Conservation (phyloP, 1,284 basidiomycete genomes). For the Limonomyces culmigenus region DNA sequence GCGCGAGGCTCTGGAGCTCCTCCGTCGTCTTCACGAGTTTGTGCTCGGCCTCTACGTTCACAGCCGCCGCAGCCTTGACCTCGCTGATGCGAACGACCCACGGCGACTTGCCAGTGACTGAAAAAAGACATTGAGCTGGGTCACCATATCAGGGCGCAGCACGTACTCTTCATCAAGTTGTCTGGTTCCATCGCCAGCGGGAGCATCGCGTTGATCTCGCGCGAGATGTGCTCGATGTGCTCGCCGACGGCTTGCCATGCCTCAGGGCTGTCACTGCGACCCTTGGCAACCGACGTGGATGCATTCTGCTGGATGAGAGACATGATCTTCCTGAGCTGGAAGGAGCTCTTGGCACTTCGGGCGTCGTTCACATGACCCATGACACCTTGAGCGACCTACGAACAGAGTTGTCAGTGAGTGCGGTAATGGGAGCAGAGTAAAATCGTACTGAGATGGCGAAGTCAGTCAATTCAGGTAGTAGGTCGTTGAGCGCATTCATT, state of each 20-base stretch:
- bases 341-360: conserved; percentile 55
- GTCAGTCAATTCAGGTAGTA: conserved; percentile 70
- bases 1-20: conserved; percentile 74
- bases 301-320: conserved; percentile 60
- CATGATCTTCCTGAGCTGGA: conserved; percentile 60
- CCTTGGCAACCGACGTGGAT: conserved; percentile 52
- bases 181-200: conserved; percentile 61
- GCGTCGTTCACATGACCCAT: conserved; percentile 67
- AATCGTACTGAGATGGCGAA: conserved; percentile 68
- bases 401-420: neutral
- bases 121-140: conserved; percentile 1
- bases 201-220: conserved; percentile 54
- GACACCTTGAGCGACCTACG: conserved; percentile 72
- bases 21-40: conserved; percentile 76
- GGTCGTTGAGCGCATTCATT: conserved; percentile 53
- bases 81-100: conserved; percentile 83
- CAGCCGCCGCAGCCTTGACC: conserved; percentile 67
- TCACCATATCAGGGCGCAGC: neutral
- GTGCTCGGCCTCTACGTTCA: conserved; percentile 85
- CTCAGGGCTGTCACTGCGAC: conserved; percentile 40
- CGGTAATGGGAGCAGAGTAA: neutral
- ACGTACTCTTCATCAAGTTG: conserved; percentile 63
- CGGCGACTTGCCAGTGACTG: conserved; percentile 67
- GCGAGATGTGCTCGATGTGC: conserved; percentile 50
- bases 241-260: conserved; percentile 67